A percentile compares a stretch with the other conserved stretches of the same genome.
These are phyloP conservation scores for Chaetomium cochliodes DNA, from an alignment of 495 filamentous ascomycete genomes.

Conservation along the genomic window DNA sequence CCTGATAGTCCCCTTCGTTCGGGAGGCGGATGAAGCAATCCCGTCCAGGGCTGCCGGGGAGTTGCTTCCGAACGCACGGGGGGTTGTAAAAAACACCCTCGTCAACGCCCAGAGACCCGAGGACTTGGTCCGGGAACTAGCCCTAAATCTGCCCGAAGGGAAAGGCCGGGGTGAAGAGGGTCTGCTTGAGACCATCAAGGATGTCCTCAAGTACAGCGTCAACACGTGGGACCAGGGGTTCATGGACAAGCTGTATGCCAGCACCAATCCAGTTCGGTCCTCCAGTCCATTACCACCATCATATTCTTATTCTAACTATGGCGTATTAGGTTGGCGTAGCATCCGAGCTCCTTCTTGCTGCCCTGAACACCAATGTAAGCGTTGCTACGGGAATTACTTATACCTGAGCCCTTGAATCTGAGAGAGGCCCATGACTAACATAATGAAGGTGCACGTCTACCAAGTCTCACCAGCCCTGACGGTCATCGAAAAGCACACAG, in stretches of 20 bases:
- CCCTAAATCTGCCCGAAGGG: constrained; percentile 62
- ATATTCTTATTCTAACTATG: constrained; percentile 5
- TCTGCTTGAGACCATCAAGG: constrained; percentile 60
- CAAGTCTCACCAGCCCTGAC: constrained; percentile 87
- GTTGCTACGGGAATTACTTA: not conserved
- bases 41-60: constrained; percentile 51
- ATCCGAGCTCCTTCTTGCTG: constrained; percentile 76
- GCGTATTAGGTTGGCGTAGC: constrained; percentile 65
- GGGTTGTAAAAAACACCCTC: constrained; percentile 56
- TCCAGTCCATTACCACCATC: not conserved
- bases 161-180: constrained; percentile 68
- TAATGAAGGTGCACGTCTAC: constrained; percentile 66
- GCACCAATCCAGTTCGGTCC: constrained; percentile 68
- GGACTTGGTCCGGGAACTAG: constrained; percentile 63
- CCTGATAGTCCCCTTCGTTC: constrained; percentile 76
- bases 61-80: constrained; percentile 46
- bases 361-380: constrained; percentile 81
- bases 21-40: constrained; percentile 66
- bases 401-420: not conserved
- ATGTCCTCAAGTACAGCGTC: constrained; percentile 75
- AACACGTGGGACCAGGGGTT: constrained; percentile 98
- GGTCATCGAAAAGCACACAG: constrained; percentile 77
- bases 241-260: constrained; percentile 86
- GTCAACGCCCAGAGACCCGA: constrained; percentile 70
- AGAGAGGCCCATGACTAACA: constrained; percentile 6